Evolutionary conservation across 352 stramenopile species (phyloP), one percentile per base, ranked within the genome.

Genomic region (Phytophthora pluvialis): DNA sequence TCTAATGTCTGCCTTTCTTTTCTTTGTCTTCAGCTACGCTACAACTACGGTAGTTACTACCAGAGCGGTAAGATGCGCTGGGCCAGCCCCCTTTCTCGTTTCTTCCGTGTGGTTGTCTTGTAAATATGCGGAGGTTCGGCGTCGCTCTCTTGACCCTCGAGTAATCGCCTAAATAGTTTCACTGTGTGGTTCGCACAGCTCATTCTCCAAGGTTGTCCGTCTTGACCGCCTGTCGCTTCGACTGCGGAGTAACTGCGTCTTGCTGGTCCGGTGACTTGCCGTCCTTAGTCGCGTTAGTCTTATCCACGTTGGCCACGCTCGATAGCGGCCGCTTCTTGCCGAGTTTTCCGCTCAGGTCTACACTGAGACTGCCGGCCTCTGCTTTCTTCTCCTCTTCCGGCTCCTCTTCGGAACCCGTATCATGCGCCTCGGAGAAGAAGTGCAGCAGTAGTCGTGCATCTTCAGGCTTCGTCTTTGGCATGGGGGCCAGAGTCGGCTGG

Each of bases 391-490:
- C 60, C 3, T 64, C 42, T 53, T 70, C 54, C 0, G 62, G 46
- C 3, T 73, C 60, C 6, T 73, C 57, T 16, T 84, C 77, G 6
- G 49, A 73, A 9, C 59, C 72, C 3, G 57, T 60, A 33, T 86
- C 80, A 38, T 92, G 62, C 11, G 81, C 83, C 35, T 78, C 81
- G 5, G 77, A 77, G 45, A 87, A 91, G 68, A 94, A 95, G 50
- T 95, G 78, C 42, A 95, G 58, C 25, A 95, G 58, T 25, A 95
- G 70, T 43, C 84, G 81, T 21, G 83, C 86, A 54, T 94, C 83
- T 75, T 92, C 86, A 29, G 78, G 78, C 57, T 87, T 86, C 11
- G 64, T 36, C 44, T 43, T 11, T 1, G 72, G 63, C 63, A 76
- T 67, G 2, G 59, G 66, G 5, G 48, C 70, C 28, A 77, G 53